Percentiles rank a stretch among this genome's conserved stretches.
phyloP scores from a whole-genome alignment of 768 basidiomycete genomes.

The Trametes meyenii region DNA sequence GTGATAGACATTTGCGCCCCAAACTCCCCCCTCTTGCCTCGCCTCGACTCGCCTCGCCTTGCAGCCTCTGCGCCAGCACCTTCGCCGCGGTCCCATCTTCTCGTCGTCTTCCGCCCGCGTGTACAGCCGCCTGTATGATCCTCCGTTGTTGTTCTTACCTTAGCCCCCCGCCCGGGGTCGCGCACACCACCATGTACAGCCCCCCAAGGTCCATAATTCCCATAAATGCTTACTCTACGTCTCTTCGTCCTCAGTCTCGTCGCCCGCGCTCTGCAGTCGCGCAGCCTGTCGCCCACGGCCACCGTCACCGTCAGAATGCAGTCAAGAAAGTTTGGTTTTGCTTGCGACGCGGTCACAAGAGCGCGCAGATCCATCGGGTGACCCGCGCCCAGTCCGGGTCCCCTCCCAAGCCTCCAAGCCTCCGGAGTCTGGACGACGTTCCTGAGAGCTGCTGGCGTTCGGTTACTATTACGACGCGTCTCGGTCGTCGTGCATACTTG shows the following conservation, averaged over 20 bases:
- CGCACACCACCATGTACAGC: conserved; percentile 21
- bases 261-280: not conserved
- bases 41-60: not conserved
- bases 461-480: not conserved
- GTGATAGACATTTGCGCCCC: conserved; percentile 16
- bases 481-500: too few relatives aligned
- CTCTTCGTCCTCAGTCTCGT: conserved; percentile 31
- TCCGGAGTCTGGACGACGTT: not conserved
- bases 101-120: conserved; percentile 14
- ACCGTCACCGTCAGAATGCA: too few relatives aligned
- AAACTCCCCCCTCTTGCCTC: not conserved
- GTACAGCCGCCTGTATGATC: conserved; percentile 31
- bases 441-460: not conserved
- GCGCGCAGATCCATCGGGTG: not conserved
- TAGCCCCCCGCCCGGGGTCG: conserved; percentile 12
- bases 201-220: conserved; percentile 25
- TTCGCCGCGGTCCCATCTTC: not conserved
- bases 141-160: conserved; percentile 22
- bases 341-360: too few relatives aligned
- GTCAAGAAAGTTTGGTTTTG: too few relatives aligned
- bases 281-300: too few relatives aligned
- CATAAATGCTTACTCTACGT: conserved; percentile 18
- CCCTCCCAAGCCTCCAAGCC: too few relatives aligned
- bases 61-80: not conserved
- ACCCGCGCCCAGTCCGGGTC: not conserved